Conservation (phyloP, 129 eudicot genomes). For the Pseudognaphalium luteoalbum region DNA sequence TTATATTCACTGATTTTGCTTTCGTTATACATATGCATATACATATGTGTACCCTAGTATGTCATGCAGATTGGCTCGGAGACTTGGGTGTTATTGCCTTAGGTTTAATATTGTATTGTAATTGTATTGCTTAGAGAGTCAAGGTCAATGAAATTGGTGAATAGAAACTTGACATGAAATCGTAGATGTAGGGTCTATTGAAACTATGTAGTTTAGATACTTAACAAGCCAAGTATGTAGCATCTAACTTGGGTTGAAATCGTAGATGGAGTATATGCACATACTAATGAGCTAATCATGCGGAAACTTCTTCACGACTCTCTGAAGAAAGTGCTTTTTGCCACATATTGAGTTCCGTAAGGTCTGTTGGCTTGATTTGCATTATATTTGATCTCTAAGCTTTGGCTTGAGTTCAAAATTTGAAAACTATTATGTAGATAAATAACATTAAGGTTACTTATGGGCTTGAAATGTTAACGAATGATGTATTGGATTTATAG, state of each 20-base stretch:
- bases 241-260: constrained; percentile 83
- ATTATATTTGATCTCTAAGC: constrained; percentile 38
- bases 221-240: constrained; percentile 34
- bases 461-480: constrained; percentile 60
- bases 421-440: constrained; percentile 32
- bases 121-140: too few relatives aligned
- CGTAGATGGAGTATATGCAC: constrained; percentile 89
- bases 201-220: constrained; percentile 34
- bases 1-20: background rate
- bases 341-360: constrained; percentile 52
- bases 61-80: too few relatives aligned
- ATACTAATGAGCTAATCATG: constrained; percentile 89
- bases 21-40: background rate
- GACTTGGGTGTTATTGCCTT: too few relatives aligned
- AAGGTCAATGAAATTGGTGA: too few relatives aligned
- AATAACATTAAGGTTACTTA: constrained; percentile 40
- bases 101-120: too few relatives aligned
- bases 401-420: constrained; percentile 41
- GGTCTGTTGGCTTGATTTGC: constrained; percentile 66
- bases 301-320: constrained; percentile 73
- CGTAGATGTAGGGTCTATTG: constrained; percentile 33
- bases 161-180: too few relatives aligned
- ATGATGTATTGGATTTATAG: constrained; percentile 77
- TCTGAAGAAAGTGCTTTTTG: constrained; percentile 55
- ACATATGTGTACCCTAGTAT: background rate